Evolutionary conservation across 768 basidiomycete genomes (phyloP).

Genomic region (Boletus rubroflammeus): DNA sequence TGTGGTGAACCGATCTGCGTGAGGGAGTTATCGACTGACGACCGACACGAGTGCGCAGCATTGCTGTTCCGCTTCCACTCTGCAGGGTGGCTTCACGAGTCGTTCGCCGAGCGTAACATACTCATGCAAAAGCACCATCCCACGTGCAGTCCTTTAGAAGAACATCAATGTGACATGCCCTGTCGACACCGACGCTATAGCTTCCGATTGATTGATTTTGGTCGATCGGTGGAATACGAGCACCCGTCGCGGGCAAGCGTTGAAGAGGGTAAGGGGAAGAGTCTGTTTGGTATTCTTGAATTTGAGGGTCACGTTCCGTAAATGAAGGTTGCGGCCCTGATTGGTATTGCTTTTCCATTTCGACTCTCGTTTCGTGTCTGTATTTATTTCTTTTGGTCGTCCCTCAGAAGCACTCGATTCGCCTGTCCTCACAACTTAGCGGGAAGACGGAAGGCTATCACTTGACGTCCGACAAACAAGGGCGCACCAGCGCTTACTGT

Average conservation of each 20-base stretch:
- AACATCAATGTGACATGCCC: not conserved
- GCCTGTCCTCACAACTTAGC: no score
- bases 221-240: constrained; percentile 27
- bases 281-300: constrained; percentile 2
- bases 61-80: constrained; percentile 40
- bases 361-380: not conserved
- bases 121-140: constrained; percentile 42
- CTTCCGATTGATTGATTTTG: constrained; percentile 51
- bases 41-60: constrained; percentile 35
- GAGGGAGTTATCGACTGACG: constrained; percentile 32
- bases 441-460: no score
- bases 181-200: constrained; percentile 7
- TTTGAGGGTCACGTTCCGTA: not conserved
- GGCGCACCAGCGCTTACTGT: not conserved
- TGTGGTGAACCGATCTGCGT: constrained; percentile 37
- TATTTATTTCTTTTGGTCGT: not conserved
- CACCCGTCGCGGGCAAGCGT: fast-evolving
- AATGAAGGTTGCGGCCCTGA: not conserved
- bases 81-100: constrained; percentile 37
- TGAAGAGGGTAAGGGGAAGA: not conserved
- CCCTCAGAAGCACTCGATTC: no score
- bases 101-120: constrained; percentile 43
- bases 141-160: constrained; percentile 16
- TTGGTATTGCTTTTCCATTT: not conserved
- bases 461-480: no score